Evolutionary conservation across 495 filamentous ascomycete species (phyloP), one percentile per base, ranked within the genome.

Genomic region (Monascus purpureus): DNA sequence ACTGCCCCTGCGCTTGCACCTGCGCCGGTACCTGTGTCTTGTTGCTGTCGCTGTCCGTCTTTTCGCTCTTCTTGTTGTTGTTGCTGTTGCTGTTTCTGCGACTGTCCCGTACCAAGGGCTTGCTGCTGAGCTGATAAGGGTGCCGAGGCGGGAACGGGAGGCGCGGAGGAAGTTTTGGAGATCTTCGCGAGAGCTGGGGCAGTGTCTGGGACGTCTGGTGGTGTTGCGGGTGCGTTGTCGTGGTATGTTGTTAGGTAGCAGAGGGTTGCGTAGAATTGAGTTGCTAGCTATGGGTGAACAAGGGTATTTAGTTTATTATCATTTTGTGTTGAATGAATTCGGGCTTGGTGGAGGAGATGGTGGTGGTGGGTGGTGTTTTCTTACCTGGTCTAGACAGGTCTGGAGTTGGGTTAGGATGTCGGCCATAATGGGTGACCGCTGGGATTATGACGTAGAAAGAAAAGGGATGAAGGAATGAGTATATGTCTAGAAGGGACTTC

Each of bases 381-480:
- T 26, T 61, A 88, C 84, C 63, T 93, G 77, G 51, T 96, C 88
- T 35, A 93, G 77, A 50, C 83, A 82, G 52, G 93, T 86, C 63
- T 97, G 90, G 25, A 97, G 70, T 51, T 95, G 87, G 3, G 90
- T 94, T 24, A 97, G 71, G 26, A 78, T 71, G 55, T 97, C 90
- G 0, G 80, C 80, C 88, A 94, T 95, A 33, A 29, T 60, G 45
- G 23, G 22, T 30, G 28, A 40, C 16, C 27, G 12, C 23, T 27
- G 14, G 8, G 19, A 31, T 26, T n/a, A n/a, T 4, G 25, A 27
- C 11, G 25, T n/a, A 3, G 25, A 27, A 3, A 27, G 25, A 27
- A 3, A 27, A n/a, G 25, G 5, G 25, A n/a, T 4, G 4, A n/a
- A 27, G 22, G 11, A 11, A 24, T 6, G 6, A 24, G 22, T 24